Evolutionary conservation across 2,329 filamentous ascomycete species (phyloP), one percentile per base, ranked within the genome.

Genomic region (Chalaropsis thielavioides): DNA sequence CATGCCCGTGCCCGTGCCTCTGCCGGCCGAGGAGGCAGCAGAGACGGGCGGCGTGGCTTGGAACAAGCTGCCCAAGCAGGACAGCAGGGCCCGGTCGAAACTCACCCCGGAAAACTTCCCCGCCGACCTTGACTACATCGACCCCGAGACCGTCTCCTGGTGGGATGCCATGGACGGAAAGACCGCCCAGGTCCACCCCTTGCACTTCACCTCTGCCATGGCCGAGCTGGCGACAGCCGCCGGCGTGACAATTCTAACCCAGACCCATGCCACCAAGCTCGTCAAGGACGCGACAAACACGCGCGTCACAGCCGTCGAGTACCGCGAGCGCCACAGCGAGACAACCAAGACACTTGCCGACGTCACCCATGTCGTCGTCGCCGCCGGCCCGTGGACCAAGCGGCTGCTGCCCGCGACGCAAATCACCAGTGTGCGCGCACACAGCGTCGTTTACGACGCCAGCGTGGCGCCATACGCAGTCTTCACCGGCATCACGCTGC

Each of bases 111-210:
- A 83, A 0, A 82, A 81, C 2, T 74, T 96, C 0, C 92, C 94
- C 0, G 72, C 80, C 15, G 90, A 95, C 68, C 78, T 97, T 13
- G 87, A 96, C 74, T 99, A 92, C 91, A 79, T 97, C 51, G 83
- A 88, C 63, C 76, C 81, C 1, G 83, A 86, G 3, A 77, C 85
- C 1, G 76, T 95, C 24, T 77, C 78, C 63, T 79, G 79, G 22
- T 97, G 95, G 75, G 84, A 89, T 41, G 84, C 87, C 72, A 96
- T 97, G 90, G 90, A 90, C 27, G 69, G 72, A 1, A 89, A 90
- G 68, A 97, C 94, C 1, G 89, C 94, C 0, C 94, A 99, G 75
- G 92, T 97, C 2, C 92, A 99, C 71, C 94, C 94, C 0, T 89
- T 87, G 68, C 85, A 90, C 56, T 97, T 99, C 72, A 97, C 94